Base-by-base conservation (phyloP, 208 protist genomes). In the Lotmaria passim region DNA sequence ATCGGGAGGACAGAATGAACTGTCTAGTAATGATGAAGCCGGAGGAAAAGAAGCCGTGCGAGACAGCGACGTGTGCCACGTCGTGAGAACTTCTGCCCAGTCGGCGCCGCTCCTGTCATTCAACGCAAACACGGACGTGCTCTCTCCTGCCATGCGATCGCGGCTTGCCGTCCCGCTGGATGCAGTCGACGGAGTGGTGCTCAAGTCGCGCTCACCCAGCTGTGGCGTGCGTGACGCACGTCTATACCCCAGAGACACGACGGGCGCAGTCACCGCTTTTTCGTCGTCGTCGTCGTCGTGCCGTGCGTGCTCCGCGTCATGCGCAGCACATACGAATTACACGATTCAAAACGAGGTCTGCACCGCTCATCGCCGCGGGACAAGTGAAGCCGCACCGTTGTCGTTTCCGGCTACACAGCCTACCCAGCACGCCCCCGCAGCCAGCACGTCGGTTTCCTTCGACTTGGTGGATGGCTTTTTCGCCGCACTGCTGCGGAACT, bases 181-280 rank as follows among this genome's bases (percentile, higher is more conserved):
- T 23, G 15, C 52, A 0, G 64, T 93, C 7, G 86, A 96, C 60
- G 91, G 85, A 0, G 83, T 84, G 50, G 17, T 96, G 24, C 81
- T 93, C 10, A 96, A 96, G 67, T 72, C 87, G 0, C 78, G 77
- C 48, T 96, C 91, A 19, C 91, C 91, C 7, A 93, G 85, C 70
- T 96, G 91, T 50, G 91, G 91, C 0, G 84, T 94, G 5, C 51
- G 48, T 0, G 91, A 96, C 60, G 91, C 88, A n/a, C 75, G 86
- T 1, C 48, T 87, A 1, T 96, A 94, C 65, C 46, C 30, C 5
- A 26, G 19, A 26, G 28, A 14, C 12, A 36, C 36, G 43, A 23
- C 23, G 39, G 12, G 2, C 55, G 67, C 46, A 24, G 34, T 1
- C 1, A 7, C 38, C 7, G 10, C 38, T 21, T n/a, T n/a, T n/a